Evolutionary conservation across 257 asterid species (phyloP), one percentile per base, ranked within the genome.

Genomic region (Nyctanthes arbortristis): DNA sequence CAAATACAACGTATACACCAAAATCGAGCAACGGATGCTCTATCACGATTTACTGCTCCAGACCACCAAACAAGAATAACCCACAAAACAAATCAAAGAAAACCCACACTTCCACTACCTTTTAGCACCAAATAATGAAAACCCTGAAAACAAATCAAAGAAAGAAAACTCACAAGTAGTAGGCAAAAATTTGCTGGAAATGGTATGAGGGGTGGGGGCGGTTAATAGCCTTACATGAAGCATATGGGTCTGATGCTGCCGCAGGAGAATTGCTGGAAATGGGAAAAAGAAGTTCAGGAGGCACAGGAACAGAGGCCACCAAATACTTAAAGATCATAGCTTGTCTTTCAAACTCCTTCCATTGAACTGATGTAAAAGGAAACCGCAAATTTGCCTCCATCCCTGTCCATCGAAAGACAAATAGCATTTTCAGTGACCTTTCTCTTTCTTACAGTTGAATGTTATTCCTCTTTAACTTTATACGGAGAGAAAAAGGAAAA

Each of bases 261-360:
- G 74, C 69, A 32, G 84, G 16, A 22, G 61, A 70, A 63, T 56
- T 76, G 52, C 71, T 61, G 39, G 78, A 61, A 33, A 73, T 65
- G 11, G 95, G 83, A 78, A 83, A 82, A 78, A 93, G 93, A 43
- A 93, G 97, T 72, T 87, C 82, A 45, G 84, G 74, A 37, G 98
- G 97, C 10, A 93, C 93, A 14, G 97, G 91, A 3, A 87, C 73
- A 43, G 94, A 84, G 13, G 91, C 86, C 43, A 84, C 69, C 90
- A 93, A 83, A 78, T 32, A 32, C 35, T 32, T 32, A 32, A 3
- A 32, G 35, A 32, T 32, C 35, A 32, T 32, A 32, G 35, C 35
- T 32, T 32, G 35, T 32, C 35, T 3, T 32, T 32, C 3, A 32
- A 32, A 7, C 6, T 32, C 6, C 35, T 32, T 32, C 35, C 6